Evolutionary conservation across 768 basidiomycete genomes (phyloP).

Genomic region (Wakefieldia striispora): DNA sequence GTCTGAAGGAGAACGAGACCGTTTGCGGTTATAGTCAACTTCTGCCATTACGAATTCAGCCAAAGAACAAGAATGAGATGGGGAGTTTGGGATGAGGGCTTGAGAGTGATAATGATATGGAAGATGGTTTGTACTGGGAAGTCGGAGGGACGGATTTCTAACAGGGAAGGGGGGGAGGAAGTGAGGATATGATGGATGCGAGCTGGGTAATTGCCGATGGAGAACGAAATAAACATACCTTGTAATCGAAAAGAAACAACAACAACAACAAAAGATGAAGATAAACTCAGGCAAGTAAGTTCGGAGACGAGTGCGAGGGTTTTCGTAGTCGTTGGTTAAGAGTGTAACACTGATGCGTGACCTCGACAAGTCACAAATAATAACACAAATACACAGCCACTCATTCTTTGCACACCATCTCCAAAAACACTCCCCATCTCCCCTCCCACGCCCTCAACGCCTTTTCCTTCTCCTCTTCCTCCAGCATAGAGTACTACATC

Average conservation of each 20-base stretch:
- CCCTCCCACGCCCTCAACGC: slow-evolving; percentile 45
- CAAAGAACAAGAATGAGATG: slow-evolving; percentile 37
- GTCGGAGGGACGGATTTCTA: slow-evolving; percentile 43
- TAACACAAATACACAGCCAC: slow-evolving; percentile 17
- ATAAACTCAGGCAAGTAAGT: neutral
- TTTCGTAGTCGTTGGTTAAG: slow-evolving; percentile 9
- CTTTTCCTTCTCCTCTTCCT: slow-evolving; percentile 40
- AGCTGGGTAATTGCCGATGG: slow-evolving; percentile 46
- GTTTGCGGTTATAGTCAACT: slow-evolving; percentile 80
- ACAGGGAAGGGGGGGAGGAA: slow-evolving; percentile 50
- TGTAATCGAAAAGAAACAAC: neutral
- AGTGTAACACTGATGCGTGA: neutral
- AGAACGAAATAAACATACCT: slow-evolving; percentile 37
- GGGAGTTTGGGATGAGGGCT: slow-evolving; percentile 42
- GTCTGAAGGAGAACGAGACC: slow-evolving; percentile 84
- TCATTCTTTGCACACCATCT: slow-evolving; percentile 15
- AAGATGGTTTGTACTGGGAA: slow-evolving; percentile 39
- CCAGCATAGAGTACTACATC: slow-evolving; percentile 50
- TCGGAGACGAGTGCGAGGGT: neutral
- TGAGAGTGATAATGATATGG: slow-evolving; percentile 41
- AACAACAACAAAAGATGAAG: too few species aligned
- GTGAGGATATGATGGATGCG: slow-evolving; percentile 56
- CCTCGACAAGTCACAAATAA: slow-evolving; percentile 20
- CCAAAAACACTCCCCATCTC: slow-evolving; percentile 46
- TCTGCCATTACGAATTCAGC: slow-evolving; percentile 80